These are phyloP conservation scores for Trichoderma asperellum DNA, from an alignment of 2,329 filamentous ascomycete species.

Conservation along the genomic window DNA sequence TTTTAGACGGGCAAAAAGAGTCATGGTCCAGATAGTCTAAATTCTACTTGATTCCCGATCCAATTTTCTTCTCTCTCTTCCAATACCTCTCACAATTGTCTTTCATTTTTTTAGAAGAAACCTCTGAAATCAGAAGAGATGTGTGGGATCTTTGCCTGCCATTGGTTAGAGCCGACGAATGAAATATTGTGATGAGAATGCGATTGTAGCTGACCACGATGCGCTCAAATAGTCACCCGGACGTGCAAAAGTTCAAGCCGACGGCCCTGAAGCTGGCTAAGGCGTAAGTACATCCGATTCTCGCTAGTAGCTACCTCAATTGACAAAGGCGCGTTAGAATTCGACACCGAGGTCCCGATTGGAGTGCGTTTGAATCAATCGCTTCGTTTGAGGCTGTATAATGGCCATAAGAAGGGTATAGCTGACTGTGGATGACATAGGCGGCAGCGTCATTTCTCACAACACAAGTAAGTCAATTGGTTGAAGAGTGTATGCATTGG, in stretches of 20 bases:
- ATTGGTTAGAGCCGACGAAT: too few species aligned
- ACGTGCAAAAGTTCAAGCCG: conserved; percentile 95
- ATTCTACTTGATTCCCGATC: background rate
- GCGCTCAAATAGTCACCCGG: too few species aligned
- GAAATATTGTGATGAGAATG: too few species aligned
- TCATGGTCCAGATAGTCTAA: conserved; percentile 29
- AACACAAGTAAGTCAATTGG: conserved; percentile 74
- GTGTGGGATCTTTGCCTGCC: too few species aligned
- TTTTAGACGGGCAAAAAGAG: conserved; percentile 22
- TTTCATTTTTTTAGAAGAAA: too few species aligned
- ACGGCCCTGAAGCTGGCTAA: conserved; percentile 92
- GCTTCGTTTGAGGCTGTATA: background rate
- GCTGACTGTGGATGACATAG: conserved; percentile 48
- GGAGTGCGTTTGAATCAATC: conserved; percentile 70
- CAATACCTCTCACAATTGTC: too few species aligned
- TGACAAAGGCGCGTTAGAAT: conserved; percentile 58
- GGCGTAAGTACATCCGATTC: conserved; percentile 65
- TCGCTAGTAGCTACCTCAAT: background rate
- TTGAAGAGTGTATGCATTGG: background rate
- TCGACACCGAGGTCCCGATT: conserved; percentile 96
- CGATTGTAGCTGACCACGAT: too few species aligned
- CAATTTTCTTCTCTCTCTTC: background rate
- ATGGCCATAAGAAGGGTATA: background rate
- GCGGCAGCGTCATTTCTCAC: conserved; percentile 86
- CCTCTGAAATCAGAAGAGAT: too few species aligned